Base-by-base conservation (phyloP, 202 grass and related monocot genomes). In the Schoenoplectus tabernaemontani region DNA sequence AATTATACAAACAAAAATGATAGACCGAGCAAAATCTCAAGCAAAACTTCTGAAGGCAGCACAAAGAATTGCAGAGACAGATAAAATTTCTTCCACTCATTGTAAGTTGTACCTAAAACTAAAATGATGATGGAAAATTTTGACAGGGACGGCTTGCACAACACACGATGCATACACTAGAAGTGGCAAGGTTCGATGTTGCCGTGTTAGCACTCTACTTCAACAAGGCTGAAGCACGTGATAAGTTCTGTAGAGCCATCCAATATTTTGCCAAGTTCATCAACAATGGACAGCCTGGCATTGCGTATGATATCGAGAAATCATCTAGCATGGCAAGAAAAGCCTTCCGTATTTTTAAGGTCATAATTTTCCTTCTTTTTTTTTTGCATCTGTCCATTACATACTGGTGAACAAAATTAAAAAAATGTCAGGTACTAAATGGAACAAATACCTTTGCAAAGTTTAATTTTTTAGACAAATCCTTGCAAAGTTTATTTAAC, bases 291-390 rank as follows among this genome's bases (percentile, higher is more conserved):
- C 53, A 79, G 38, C 76, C 76, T 9, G 76, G 76, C 76, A 62
- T 62, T 61, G 38, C 58, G 4, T 44, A 79, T 0, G 58, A 79
- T n/a, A 44, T 79, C 7, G 76, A 79, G 50, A 59, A 62, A 59
- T 79, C 76, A 26, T 79, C 76, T 23, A 63, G 57, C 57, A 38
- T 79, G 42, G 76, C 76, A 1, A 79, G 76, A 44, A 79, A 79
- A 62, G 54, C 76, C 0, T 79, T 79, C 8, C 76, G 76, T 79
- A 59, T 79, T 79, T 79, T 79, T 36, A 79, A 79, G 76, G 76
- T 79, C 11, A 79, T 78, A 20, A 19, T 6, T 28, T 28, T 28
- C 8, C 46, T 63, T 59, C 3, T 15, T 42, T 41, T 9, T 79
- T 41, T 26, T 78, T 17, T 79, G 30, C 41, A 28, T 28, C 28